Conservation (phyloP, 768 basidiomycete genomes). For the Lactarius sanguifluus region DNA sequence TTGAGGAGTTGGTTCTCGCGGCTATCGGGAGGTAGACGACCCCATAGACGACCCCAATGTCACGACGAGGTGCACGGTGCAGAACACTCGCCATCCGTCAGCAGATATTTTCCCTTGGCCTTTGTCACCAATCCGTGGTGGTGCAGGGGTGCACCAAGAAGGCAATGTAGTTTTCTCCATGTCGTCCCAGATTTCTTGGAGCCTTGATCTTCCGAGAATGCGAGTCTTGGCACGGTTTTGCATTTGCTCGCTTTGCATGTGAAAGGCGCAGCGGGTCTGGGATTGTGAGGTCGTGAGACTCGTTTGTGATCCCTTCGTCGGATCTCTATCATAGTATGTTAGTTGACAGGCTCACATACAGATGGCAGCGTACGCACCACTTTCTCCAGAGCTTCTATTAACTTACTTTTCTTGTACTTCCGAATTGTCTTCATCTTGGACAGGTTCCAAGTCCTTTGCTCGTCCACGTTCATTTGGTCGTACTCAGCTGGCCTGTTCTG, state of each 20-base stretch:
- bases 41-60: not conserved
- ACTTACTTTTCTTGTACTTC: not conserved
- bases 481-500: not conserved
- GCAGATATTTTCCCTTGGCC: constrained; percentile 33
- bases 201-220: not conserved
- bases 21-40: not conserved
- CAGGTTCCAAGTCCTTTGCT: not conserved
- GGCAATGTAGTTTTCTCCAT: constrained; percentile 29
- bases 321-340: not conserved
- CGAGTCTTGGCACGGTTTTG: not conserved
- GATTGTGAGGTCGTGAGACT: not conserved
- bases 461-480: not conserved
- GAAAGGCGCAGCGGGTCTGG: not conserved
- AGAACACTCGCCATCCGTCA: constrained; percentile 31
- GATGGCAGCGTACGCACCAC: not conserved
- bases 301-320: not conserved
- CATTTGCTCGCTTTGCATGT: not conserved
- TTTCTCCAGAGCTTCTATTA: not conserved
- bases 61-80: constrained; percentile 12
- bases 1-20: not conserved
- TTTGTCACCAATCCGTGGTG: constrained; percentile 25
- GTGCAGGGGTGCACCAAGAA: constrained; percentile 31
- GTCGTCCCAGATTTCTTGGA: not conserved
- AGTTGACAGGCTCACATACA: too few species aligned
- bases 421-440: not conserved